These are phyloP conservation scores for Termitomyces sp. DNA, from an alignment of 1,284 basidiomycete genomes.

Conservation along the genomic window DNA sequence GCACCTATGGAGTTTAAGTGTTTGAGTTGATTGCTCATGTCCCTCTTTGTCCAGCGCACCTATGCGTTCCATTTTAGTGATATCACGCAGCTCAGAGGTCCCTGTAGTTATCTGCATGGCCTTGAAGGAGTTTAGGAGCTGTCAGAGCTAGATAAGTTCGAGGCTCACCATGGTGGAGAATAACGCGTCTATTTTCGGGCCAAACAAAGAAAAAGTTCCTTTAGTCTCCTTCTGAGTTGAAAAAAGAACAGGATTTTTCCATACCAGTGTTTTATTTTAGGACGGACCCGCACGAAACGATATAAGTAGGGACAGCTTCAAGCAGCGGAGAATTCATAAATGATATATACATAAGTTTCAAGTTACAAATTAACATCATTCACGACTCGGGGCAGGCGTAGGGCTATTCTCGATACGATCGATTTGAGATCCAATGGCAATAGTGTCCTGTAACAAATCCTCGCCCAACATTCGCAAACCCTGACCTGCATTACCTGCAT, in stretches of 20 bases:
- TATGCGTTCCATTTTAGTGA: constrained; percentile 96
- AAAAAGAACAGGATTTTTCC: too few species aligned
- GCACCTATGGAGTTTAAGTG: constrained; percentile 51
- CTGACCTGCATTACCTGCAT: constrained; percentile 20
- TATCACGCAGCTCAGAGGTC: constrained; percentile 76
- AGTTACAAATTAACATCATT: background rate
- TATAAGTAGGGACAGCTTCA: background rate
- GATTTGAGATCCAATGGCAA: constrained; percentile 51
- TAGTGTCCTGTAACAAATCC: constrained; percentile 57
- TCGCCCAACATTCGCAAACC: constrained; percentile 52
- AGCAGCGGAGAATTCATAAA: background rate
- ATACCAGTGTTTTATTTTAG: too few species aligned
- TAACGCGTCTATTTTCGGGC: constrained; percentile 13
- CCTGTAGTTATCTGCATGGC: constrained; percentile 69
- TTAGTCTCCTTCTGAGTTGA: background rate
- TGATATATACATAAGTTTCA: background rate
- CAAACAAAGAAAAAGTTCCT: constrained; percentile 11
- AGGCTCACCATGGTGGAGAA: constrained; percentile 12
- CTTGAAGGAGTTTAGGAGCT: background rate
- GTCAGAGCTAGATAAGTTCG: background rate
- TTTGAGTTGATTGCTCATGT: constrained; percentile 2
- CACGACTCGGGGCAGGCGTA: constrained; percentile 38
- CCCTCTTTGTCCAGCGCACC: constrained; percentile 40
- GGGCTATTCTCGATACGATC: constrained; percentile 58
- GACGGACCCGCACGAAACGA: too few species aligned